Base-by-base conservation (phyloP, 305 asterid genomes). In the Fraxinus paxiana region DNA sequence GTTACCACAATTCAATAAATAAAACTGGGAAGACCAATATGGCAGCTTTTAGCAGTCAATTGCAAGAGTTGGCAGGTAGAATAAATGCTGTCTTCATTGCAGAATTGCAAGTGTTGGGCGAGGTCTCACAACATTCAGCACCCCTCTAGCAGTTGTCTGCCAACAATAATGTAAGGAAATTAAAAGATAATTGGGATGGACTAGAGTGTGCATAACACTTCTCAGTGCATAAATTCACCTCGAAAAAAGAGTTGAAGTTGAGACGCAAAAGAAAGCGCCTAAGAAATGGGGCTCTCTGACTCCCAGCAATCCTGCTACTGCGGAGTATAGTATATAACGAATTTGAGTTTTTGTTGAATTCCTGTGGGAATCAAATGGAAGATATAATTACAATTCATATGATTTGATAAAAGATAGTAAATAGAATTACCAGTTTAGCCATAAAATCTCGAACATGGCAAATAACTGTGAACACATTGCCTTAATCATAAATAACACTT, bases 241-340 rank as follows among this genome's bases (percentile, higher is more conserved):
- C 98, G 73, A 92, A 96, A 89, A 91, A 96, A 81, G 97, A 93
- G 85, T 94, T 94, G 85, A 89, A 96, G 88, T 96, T 96, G 84
- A 96, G 99, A 67, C 98, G 96, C 90, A 96, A 82, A 87, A 96
- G 98, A 87, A 96, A 96, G 63, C 97, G 97, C 89, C 98, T 86
- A 80, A 96, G 95, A 79, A 93, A 96, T 0, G 99, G 99, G 76
- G 99, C 99, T 73, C 99, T 92, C 87, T 96, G 98, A 87, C 99
- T 96, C 86, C 99, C 98, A 76, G 97, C 98, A 79, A 96, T 95
- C 89, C 98, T 91, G 90, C 97, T 93, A 82, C 96, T 94, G 31
- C 98, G 96, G 46, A 94, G 91, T 83, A 94, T 96, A 41, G 99
- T 96, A 87, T 96, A 96, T 82, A 94, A 84, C 73, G 99, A 96